A percentile compares a stretch with the other conserved stretches of the same genome.
phyloP scores from a whole-genome alignment of 2,329 filamentous ascomycete genomes.

The Neoascochyta sp. region DNA sequence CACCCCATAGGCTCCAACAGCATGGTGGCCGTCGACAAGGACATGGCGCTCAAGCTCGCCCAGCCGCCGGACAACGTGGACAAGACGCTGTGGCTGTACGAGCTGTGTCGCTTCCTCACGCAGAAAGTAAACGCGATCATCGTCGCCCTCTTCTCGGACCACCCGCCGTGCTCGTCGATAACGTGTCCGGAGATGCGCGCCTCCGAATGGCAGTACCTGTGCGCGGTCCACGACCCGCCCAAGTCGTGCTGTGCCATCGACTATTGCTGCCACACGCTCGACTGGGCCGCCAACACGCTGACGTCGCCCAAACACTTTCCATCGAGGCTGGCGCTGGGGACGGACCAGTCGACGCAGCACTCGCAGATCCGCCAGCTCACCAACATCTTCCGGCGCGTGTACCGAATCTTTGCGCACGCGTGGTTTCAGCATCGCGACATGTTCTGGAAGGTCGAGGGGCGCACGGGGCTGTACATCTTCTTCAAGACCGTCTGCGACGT shows the following conservation, averaged over 20 bases:
- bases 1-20: conserved; percentile 53
- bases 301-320: conserved; percentile 95
- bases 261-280: conserved; percentile 97
- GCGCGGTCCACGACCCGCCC: conserved; percentile 92
- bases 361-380: conserved; percentile 76
- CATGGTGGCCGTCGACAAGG: conserved; percentile 68
- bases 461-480: conserved; percentile 89
- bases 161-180: conserved; percentile 77
- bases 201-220: conserved; percentile 98
- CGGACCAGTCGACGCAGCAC: conserved; percentile 36
- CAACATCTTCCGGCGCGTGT: conserved; percentile 90
- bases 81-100: conserved; percentile 90
- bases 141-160: conserved; percentile 87
- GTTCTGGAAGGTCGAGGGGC: conserved; percentile 88
- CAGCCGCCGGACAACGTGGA: conserved; percentile 79
- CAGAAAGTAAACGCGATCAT: conserved; percentile 92
- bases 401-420: conserved; percentile 95
- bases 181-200: conserved; percentile 99
- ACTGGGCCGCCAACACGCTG: conserved; percentile 93
- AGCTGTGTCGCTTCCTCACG: conserved; percentile 92
- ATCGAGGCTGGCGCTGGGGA: conserved; percentile 66
- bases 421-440: conserved; percentile 97
- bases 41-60: conserved; percentile 71
- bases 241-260: conserved; percentile 98
- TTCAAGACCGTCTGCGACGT: conserved; percentile 97